Conservation (phyloP, 106 monocot genomes). For the Platanthera guangdongensis region DNA sequence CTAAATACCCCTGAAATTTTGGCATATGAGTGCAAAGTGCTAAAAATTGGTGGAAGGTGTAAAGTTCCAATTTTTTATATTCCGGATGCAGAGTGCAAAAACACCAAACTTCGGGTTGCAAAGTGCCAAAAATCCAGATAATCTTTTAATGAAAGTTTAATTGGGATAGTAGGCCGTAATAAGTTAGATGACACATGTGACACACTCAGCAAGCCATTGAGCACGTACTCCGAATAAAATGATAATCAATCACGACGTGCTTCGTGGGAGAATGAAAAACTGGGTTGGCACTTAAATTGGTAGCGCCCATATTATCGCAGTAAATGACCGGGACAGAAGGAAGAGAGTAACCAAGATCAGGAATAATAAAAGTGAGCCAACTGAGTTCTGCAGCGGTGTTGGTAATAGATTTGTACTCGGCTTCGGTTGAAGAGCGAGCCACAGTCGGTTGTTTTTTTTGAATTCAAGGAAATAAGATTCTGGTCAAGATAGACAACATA, state of each 20-base stretch:
- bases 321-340: background rate
- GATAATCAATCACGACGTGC: background rate
- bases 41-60: no score
- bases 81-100: no score
- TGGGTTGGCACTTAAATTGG: background rate
- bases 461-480: slow-evolving; percentile 6
- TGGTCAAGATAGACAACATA: background rate
- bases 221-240: background rate
- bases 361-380: background rate
- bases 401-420: background rate
- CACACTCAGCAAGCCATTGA: no score
- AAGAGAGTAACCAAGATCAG: background rate
- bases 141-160: no score
- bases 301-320: slow-evolving; percentile 9
- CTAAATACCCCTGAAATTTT: no score
- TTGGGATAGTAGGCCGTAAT: no score
- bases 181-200: no score
- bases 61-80: no score
- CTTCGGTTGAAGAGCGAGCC: slow-evolving; percentile 3
- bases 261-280: slow-evolving; percentile 9
- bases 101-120: no score
- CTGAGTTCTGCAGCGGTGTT: background rate
- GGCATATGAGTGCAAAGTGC: no score
- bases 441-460: slow-evolving; percentile 3
- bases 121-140: no score